These are phyloP conservation scores for Cadophora malorum DNA, from an alignment of 2,329 filamentous ascomycete species.

Conservation along the genomic window DNA sequence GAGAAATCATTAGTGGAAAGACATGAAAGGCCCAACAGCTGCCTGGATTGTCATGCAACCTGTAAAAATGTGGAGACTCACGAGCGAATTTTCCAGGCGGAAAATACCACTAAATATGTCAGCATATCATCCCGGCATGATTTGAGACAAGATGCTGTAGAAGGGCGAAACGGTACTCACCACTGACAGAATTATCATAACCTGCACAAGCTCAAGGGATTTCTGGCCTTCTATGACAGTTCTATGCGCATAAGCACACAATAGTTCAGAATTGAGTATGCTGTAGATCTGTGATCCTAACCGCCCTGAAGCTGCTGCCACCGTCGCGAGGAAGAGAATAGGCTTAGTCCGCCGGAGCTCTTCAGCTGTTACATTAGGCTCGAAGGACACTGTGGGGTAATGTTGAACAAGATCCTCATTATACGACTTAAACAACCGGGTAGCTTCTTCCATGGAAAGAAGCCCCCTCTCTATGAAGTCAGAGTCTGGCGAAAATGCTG, in stretches of 20 bases:
- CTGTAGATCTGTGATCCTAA: conserved; percentile 50
- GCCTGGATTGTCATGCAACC: neutral
- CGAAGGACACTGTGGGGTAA: conserved; percentile 65
- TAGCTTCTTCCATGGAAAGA: conserved; percentile 59
- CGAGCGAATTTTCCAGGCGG: conserved; percentile 51
- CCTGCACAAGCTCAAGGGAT: conserved; percentile 55
- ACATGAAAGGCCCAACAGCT: neutral
- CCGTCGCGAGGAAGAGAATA: conserved; percentile 70
- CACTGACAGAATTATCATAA: conserved; percentile 52
- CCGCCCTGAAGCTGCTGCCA: conserved; percentile 66
- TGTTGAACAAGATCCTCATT: conserved; percentile 62
- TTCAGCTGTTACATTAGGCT: conserved; percentile 54
- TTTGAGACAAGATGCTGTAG: neutral
- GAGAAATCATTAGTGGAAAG: neutral
- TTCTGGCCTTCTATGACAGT: conserved; percentile 55
- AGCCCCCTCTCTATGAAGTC: conserved; percentile 62
- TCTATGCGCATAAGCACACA: conserved; percentile 52
- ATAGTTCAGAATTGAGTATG: conserved; percentile 52
- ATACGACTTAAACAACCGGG: conserved; percentile 61
- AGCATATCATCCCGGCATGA: neutral
- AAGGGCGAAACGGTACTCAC: neutral
- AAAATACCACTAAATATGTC: conserved; percentile 48
- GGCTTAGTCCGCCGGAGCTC: conserved; percentile 64
- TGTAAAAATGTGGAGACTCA: neutral
- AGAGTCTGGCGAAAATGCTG: conserved; percentile 25